Percentiles rank a stretch among this genome's conserved stretches.
phyloP scores from a whole-genome alignment of 805 yeast species.

The Candida verbasci region DNA sequence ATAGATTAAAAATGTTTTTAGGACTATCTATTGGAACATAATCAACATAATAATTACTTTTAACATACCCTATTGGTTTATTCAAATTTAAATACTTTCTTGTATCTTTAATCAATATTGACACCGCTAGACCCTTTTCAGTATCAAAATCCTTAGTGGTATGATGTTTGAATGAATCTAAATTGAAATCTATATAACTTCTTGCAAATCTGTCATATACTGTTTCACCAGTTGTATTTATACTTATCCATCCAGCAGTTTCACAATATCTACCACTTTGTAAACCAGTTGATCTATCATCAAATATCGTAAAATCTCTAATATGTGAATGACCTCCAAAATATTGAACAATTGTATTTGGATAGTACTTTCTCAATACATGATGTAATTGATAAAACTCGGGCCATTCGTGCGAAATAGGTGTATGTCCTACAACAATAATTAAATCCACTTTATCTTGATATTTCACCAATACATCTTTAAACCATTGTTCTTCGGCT shows the following conservation, averaged over 20 bases:
- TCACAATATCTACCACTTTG: slow-evolving; percentile 94
- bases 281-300: slow-evolving; percentile 64
- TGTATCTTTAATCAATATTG: slow-evolving; percentile 38
- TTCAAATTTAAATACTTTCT: slow-evolving; percentile 52
- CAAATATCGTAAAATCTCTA: slow-evolving; percentile 73
- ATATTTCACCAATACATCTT: slow-evolving; percentile 30
- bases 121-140: slow-evolving; percentile 44
- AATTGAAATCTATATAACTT: slow-evolving; percentile 79
- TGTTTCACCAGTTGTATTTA: slow-evolving; percentile 28
- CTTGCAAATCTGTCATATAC: slow-evolving; percentile 38
- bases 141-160: slow-evolving; percentile 47
- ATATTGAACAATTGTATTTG: slow-evolving; percentile 66
- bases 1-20: slow-evolving; percentile 51
- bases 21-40: slow-evolving; percentile 54
- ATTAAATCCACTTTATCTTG: slow-evolving; percentile 53
- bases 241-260: slow-evolving; percentile 83
- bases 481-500: slow-evolving; percentile 62
- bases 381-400: slow-evolving; percentile 48
- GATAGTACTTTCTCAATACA: slow-evolving; percentile 53
- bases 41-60: slow-evolving; percentile 55
- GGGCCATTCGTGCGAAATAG: slow-evolving; percentile 48
- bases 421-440: slow-evolving; percentile 76
- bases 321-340: slow-evolving; percentile 96
- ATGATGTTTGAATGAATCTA: slow-evolving; percentile 67
- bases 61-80: slow-evolving; percentile 58